phyloP scores from a whole-genome alignment of 2,329 filamentous ascomycete species.

The Sphaerulina vaccinii region DNA sequence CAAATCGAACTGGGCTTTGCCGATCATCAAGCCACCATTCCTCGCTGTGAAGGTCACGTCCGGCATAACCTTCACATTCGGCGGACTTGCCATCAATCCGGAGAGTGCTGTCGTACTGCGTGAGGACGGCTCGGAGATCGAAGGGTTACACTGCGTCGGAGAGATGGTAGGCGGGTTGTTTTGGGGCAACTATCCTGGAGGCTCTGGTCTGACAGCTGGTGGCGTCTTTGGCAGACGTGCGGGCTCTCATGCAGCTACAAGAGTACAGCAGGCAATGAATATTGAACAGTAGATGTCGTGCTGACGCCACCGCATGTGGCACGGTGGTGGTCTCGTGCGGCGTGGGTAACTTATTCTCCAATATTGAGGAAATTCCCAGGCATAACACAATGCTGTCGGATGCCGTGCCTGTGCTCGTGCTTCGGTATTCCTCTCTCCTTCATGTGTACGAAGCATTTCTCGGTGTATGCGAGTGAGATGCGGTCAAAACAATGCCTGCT shows the following conservation, averaged over 20 bases:
- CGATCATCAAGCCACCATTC: slow-evolving; percentile 58
- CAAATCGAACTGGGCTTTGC: slow-evolving; percentile 67
- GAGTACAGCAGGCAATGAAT: slow-evolving; percentile 7
- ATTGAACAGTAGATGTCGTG: not conserved
- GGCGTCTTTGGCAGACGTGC: slow-evolving; percentile 54
- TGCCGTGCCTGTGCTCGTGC: not conserved
- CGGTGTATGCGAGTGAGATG: slow-evolving; percentile 5
- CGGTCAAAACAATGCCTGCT: slow-evolving; percentile 9
- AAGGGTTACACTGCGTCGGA: slow-evolving; percentile 59
- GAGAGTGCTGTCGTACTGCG: slow-evolving; percentile 55
- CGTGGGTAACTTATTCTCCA: not conserved
- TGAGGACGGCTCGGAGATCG: slow-evolving; percentile 46
- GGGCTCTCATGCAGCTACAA: slow-evolving; percentile 36
- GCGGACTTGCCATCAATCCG: slow-evolving; percentile 58
- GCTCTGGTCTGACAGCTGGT: slow-evolving; percentile 61
- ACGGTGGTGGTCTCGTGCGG: not conserved
- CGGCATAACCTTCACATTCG: slow-evolving; percentile 69
- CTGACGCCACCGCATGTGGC: slow-evolving; percentile 1
- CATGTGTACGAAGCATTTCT: too few species aligned
- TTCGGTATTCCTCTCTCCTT: not conserved
- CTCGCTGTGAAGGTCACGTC: slow-evolving; percentile 63
- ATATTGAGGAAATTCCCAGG: not conserved
- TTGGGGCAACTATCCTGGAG: slow-evolving; percentile 63
- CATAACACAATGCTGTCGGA: not conserved
- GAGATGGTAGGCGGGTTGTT: slow-evolving; percentile 68